Evolutionary conservation across 1,139 yeast genomes (phyloP).

Genomic region (Yamadazyma pseudoaaseri): DNA sequence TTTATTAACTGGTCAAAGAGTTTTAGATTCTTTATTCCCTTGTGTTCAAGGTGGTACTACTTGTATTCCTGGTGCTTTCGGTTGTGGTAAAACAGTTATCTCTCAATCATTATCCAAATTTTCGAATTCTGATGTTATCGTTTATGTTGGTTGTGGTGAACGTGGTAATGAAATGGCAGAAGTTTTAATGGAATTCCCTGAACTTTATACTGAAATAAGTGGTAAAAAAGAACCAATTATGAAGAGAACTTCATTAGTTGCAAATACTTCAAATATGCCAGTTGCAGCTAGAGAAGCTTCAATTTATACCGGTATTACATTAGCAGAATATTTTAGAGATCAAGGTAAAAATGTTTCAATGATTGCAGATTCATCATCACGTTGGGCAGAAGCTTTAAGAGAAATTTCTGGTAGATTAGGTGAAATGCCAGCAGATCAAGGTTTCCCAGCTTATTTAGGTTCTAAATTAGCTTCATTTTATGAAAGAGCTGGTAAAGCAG

Average conservation of each 20-base stretch:
- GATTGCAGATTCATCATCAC: constrained; percentile 99
- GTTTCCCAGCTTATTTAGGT: constrained; percentile 99
- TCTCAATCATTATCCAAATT: constrained; percentile 96
- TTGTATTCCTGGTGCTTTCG: constrained; percentile 99
- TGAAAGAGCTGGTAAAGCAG: constrained; percentile 98
- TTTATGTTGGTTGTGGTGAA: constrained; percentile 93
- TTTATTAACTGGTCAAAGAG: constrained; percentile 97
- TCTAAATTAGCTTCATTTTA: constrained; percentile 98
- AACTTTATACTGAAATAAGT: constrained; percentile 81
- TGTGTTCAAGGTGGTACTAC: constrained; percentile 99
- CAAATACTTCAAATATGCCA: constrained; percentile 99
- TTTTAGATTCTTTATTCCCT: constrained; percentile 94
- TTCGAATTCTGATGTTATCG: constrained; percentile 94
- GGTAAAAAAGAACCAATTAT: constrained; percentile 98
- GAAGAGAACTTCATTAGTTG: constrained; percentile 98
- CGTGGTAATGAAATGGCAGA: constrained; percentile 99
- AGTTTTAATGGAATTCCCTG: constrained; percentile 99
- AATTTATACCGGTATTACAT: constrained; percentile 96
- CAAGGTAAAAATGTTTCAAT: constrained; percentile 98
- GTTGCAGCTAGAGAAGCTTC: constrained; percentile 99
- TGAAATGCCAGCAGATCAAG: constrained; percentile 99
- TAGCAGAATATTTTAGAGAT: constrained; percentile 99
- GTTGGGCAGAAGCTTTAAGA: constrained; percentile 99
- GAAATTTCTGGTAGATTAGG: constrained; percentile 99
- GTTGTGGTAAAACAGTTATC: constrained; percentile 98